A percentile compares a stretch with the other conserved stretches of the same genome.
Evolutionary conservation across 73 alveolate species (phyloP).

Genomic region (Diophrys sp.): DNA sequence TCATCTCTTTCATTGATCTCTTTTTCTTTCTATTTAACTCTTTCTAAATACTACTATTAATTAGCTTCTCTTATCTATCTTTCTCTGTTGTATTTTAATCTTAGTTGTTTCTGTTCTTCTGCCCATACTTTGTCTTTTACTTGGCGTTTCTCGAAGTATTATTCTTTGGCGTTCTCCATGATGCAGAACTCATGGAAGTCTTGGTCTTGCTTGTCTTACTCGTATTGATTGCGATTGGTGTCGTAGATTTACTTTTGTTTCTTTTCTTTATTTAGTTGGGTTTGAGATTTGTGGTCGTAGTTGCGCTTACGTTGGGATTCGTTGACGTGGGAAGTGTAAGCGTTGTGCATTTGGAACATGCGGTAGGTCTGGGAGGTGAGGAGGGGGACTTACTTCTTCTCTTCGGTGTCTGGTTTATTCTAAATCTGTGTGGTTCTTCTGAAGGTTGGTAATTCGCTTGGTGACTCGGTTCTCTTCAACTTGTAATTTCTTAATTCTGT

Average conservation of each 20-base stretch:
- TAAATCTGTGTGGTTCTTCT: background rate
- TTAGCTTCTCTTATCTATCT: background rate
- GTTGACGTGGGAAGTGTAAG: background rate
- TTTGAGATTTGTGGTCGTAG: background rate
- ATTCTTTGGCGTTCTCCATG: background rate
- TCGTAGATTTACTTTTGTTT: background rate
- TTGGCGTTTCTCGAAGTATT: background rate
- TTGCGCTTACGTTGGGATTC: background rate
- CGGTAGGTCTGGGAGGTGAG: background rate
- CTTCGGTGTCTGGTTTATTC: background rate
- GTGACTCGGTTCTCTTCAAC: background rate
- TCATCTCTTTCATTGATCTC: background rate
- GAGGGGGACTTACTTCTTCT: background rate
- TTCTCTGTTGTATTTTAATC: background rate
- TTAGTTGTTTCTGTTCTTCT: background rate
- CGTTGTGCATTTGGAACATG: background rate
- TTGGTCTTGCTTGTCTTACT: background rate
- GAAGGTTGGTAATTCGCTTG: background rate
- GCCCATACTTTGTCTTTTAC: background rate
- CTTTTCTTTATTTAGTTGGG: background rate
- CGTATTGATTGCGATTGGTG: background rate
- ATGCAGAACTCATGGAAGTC: background rate
- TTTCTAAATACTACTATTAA: background rate
- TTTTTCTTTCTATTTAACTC: background rate
- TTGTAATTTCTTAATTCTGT: background rate